Conservation (phyloP, 1,284 basidiomycete genomes). For the Sanguinoderma infundibulare region DNA sequence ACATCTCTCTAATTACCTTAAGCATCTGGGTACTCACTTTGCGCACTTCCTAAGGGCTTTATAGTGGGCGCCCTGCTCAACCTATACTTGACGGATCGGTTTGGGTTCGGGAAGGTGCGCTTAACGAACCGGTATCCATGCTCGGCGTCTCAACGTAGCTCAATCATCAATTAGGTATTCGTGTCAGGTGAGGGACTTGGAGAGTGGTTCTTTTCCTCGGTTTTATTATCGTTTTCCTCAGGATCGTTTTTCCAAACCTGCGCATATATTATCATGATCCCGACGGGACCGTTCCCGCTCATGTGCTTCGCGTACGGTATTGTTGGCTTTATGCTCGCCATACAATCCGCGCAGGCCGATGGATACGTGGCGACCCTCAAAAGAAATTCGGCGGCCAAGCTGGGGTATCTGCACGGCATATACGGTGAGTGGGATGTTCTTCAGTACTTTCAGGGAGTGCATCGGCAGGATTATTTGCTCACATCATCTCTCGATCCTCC, state of each 20-base stretch:
- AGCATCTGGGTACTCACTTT: background rate
- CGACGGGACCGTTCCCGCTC: conserved; percentile 51
- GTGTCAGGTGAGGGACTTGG: too few species aligned
- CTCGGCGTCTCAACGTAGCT: background rate
- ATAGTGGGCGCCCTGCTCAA: conserved; percentile 54
- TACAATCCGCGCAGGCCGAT: conserved; percentile 37
- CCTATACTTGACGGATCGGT: conserved; percentile 53
- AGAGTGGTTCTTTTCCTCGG: too few species aligned
- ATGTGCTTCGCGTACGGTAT: conserved; percentile 30
- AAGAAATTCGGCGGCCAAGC: conserved; percentile 31
- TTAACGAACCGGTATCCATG: background rate
- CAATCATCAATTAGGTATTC: conserved; percentile 34
- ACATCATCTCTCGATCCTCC: background rate
- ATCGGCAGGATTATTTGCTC: background rate
- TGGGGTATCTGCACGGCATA: conserved; percentile 44
- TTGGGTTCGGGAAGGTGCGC: conserved; percentile 63
- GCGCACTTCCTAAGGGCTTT: conserved; percentile 43
- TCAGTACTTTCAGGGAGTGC: background rate
- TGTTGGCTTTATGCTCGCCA: conserved; percentile 23
- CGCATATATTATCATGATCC: conserved; percentile 53
- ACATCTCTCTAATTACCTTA: background rate
- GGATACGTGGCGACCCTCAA: conserved; percentile 32
- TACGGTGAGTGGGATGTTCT: too few species aligned
- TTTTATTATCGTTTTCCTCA: too few species aligned
- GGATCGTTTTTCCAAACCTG: conserved; percentile 50